Base-by-base conservation (phyloP, 1,139 yeast genomes). In the Pneumocystis oryctolagi region DNA sequence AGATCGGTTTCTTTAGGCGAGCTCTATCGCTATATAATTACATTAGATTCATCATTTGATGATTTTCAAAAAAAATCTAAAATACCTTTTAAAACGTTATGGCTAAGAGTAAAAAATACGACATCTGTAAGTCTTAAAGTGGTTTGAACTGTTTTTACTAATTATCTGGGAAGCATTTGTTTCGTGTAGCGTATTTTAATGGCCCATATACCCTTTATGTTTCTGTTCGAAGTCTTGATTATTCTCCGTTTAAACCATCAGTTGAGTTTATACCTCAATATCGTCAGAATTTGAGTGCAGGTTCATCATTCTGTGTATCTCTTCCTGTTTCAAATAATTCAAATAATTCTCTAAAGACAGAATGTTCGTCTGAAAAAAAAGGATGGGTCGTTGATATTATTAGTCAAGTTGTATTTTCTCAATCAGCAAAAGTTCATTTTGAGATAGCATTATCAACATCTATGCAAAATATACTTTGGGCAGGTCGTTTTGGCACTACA, bases 121-220 rank as follows among this genome's bases (percentile, higher is more conserved):
- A 47, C 55, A 9, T 25, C 55, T 3, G 55, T 47, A 47, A 25
- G 31, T 47, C 2, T 14, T 14, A 47, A 5, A 9, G 12, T 20
- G 6, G 5, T 12, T 2, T 12, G 5, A 9, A 25, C n/a, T n/a
- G n/a, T n/a, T 18, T 25, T 16, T 80, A 92, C 42, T 83, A 82
- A 68, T 92, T 92, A 72, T 78, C 77, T 5, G 96, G 89, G 70
- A 82, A 84, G 64, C 73, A 87, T 12, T 83, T 96, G 0, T 75
- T 87, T 67, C 74, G 96, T 60, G 96, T 97, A 0, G 96, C 96
- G 0, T 88, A 85, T 70, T 75, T 92, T 32, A 84, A 89, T 58
- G 98, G 97, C 0, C 98, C 98, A 0, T 90, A 83, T 70, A 81
- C 87, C n/a, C 72, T 92, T 1, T 92, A 90, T 70, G 92, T 85